Percentiles rank a stretch among this genome's conserved stretches.
Conservation (phyloP, 2,329 filamentous ascomycete genomes). For the Leptographium wingfieldii region DNA sequence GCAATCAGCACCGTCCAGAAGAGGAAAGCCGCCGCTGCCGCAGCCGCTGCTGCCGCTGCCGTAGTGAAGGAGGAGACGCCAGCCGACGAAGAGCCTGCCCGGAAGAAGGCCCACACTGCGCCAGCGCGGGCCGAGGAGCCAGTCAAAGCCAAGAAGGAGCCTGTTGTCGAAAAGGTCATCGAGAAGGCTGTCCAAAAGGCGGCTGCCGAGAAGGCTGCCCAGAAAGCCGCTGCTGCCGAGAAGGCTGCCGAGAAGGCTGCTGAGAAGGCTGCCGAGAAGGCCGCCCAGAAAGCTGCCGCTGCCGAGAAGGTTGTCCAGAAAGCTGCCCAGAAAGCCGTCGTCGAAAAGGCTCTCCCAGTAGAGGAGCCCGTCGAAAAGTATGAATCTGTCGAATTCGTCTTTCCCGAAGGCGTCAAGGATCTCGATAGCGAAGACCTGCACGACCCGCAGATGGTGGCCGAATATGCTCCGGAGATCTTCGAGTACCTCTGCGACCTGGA, state of each 20-base stretch:
- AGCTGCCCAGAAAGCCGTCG: slow-evolving; percentile 19
- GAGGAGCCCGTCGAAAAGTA: slow-evolving; percentile 16
- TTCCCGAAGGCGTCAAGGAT: slow-evolving; percentile 39
- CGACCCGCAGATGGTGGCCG: slow-evolving; percentile 94
- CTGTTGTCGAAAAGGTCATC: slow-evolving; percentile 29
- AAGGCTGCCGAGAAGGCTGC: neutral
- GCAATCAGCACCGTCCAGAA: slow-evolving; percentile 51
- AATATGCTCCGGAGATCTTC: slow-evolving; percentile 95
- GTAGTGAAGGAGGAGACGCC: slow-evolving; percentile 47
- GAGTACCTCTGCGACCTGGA: slow-evolving; percentile 88
- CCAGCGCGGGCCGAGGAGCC: slow-evolving; percentile 36
- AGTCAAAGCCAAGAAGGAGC: slow-evolving; percentile 24
- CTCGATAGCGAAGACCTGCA: slow-evolving; percentile 80
- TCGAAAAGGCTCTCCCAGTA: slow-evolving; percentile 21
- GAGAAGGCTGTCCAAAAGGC: slow-evolving; percentile 12
- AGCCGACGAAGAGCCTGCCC: slow-evolving; percentile 53
- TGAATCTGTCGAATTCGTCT: slow-evolving; percentile 15
- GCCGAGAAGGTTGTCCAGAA: neutral
- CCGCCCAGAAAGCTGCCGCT: neutral
- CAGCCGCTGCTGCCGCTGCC: slow-evolving; percentile 27
- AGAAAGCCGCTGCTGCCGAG: slow-evolving; percentile 11
- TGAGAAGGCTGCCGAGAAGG: slow-evolving; percentile 11
- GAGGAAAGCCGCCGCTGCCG: slow-evolving; percentile 40
- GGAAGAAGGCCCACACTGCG: slow-evolving; percentile 49
- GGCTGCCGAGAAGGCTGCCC: neutral